Percentiles rank a stretch among this genome's conserved stretches.
Evolutionary conservation across 2,329 filamentous ascomycete genomes (phyloP).

Genomic region (Emericellopsis cladophorae): DNA sequence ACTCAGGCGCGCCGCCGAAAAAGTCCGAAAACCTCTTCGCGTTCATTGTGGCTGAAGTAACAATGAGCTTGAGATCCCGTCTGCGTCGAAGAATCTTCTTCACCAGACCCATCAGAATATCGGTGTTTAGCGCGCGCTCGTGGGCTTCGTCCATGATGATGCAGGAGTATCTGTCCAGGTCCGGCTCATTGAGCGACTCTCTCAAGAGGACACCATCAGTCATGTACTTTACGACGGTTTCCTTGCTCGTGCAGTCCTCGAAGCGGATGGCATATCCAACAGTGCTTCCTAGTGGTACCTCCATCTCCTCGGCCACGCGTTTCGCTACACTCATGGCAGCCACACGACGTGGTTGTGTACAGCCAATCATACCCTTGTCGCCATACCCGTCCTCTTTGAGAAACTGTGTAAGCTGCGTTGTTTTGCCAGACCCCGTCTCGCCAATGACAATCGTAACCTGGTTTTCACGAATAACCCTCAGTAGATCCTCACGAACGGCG

Average conservation of each 20-base stretch:
- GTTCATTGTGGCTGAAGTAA: constrained; percentile 98
- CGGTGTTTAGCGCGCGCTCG: constrained; percentile 90
- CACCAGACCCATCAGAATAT: constrained; percentile 93
- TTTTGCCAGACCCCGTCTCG: constrained; percentile 95
- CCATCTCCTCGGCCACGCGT: constrained; percentile 97
- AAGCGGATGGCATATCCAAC: constrained; percentile 98
- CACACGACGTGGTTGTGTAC: constrained; percentile 90
- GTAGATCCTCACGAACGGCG: constrained; percentile 83
- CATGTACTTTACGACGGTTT: constrained; percentile 98
- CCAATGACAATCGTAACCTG: constrained; percentile 95
- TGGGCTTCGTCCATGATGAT: constrained; percentile 99
- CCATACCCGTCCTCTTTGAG: constrained; percentile 92
- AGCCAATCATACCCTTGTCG: constrained; percentile 79
- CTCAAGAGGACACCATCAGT: constrained; percentile 90
- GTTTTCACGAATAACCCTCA: constrained; percentile 89
- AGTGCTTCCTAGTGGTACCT: constrained; percentile 71
- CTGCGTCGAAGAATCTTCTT: constrained; percentile 90
- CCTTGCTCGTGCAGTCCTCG: constrained; percentile 92
- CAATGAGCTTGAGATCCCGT: constrained; percentile 87
- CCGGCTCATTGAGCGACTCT: constrained; percentile 84
- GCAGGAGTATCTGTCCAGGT: constrained; percentile 91
- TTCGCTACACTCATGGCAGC: constrained; percentile 99
- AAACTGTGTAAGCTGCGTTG: constrained; percentile 93
- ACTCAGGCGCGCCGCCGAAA: constrained; percentile 91
- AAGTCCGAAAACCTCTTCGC: constrained; percentile 91